Evolutionary conservation across 108 stramenopile species (phyloP).

Genomic region (Nannochloropsis oceanica): DNA sequence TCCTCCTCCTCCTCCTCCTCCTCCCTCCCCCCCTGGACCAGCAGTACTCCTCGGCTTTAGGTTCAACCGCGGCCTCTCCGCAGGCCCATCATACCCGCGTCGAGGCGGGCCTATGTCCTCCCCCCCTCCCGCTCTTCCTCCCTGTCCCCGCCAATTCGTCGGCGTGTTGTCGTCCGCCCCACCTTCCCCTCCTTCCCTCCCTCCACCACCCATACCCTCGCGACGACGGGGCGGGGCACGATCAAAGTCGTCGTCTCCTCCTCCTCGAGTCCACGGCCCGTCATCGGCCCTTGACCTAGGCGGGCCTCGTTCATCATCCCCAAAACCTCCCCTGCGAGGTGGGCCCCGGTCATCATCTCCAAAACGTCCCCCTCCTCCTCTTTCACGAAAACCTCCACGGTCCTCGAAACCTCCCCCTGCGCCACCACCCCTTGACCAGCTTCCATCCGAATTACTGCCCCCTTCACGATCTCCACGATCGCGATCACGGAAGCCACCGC

Average conservation of each 20-base stretch:
- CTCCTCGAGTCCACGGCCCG: neutral
- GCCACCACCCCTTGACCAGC: neutral
- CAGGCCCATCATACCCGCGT: conserved; percentile 3
- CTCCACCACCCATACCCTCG: neutral
- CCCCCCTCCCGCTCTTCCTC: neutral
- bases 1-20: neutral
- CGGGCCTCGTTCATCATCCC: neutral
- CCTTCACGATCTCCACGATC: neutral
- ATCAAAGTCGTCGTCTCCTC: neutral
- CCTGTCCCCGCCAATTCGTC: neutral
- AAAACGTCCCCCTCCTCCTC: conserved; percentile 1
- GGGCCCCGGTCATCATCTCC: neutral
- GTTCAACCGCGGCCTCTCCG: conserved; percentile 1
- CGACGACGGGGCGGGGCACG: neutral
- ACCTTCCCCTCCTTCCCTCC: neutral
- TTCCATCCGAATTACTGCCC: neutral
- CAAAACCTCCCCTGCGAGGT: neutral
- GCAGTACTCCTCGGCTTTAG: neutral
- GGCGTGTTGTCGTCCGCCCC: neutral
- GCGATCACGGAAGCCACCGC: neutral
- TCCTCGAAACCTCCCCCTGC: conserved; percentile 11
- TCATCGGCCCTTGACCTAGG: neutral
- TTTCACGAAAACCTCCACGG: neutral
- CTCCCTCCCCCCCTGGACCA: neutral
- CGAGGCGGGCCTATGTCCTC: neutral